Evolutionary conservation across 176 grass and related monocot species (phyloP).

Genomic region (Oryza rufipogon): DNA sequence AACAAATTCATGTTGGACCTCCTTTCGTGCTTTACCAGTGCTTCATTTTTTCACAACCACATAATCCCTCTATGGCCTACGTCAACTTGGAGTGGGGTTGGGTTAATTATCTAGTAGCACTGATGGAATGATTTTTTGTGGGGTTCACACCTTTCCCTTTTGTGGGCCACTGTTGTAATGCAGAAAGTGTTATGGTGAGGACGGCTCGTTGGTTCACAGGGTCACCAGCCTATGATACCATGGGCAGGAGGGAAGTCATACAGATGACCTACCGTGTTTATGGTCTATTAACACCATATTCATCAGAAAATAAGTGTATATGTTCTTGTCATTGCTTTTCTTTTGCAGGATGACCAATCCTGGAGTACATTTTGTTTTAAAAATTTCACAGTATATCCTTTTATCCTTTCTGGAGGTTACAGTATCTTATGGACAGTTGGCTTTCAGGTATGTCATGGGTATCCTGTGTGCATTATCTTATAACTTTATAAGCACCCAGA

Average conservation of each 20-base stretch:
- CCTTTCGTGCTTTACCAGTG: conserved; percentile 12
- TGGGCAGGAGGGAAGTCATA: conserved; percentile 13
- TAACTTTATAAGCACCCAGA: not conserved
- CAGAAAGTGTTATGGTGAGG: conserved; percentile 25
- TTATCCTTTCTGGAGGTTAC: not conserved
- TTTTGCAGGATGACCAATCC: not conserved
- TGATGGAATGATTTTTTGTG: conserved; percentile 29
- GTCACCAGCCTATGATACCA: not conserved
- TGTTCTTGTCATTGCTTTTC: not conserved
- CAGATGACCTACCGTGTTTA: not conserved
- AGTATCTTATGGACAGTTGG: not conserved
- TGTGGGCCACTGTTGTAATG: conserved; percentile 35
- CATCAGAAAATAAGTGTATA: not conserved
- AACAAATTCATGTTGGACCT: conserved; percentile 30
- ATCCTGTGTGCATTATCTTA: not conserved
- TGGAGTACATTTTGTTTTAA: not conserved
- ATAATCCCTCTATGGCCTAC: conserved; percentile 36
- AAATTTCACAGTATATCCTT: not conserved
- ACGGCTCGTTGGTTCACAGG: conserved; percentile 14
- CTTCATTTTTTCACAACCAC: conserved; percentile 26
- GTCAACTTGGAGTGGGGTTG: conserved; percentile 45
- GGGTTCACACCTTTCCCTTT: conserved; percentile 17
- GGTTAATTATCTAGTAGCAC: conserved; percentile 27
- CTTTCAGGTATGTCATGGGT: conserved; percentile 25
- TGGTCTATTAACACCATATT: too few relatives aligned